phyloP scores from a whole-genome alignment of 116 monocot genomes.

The Cymodocea nodosa region DNA sequence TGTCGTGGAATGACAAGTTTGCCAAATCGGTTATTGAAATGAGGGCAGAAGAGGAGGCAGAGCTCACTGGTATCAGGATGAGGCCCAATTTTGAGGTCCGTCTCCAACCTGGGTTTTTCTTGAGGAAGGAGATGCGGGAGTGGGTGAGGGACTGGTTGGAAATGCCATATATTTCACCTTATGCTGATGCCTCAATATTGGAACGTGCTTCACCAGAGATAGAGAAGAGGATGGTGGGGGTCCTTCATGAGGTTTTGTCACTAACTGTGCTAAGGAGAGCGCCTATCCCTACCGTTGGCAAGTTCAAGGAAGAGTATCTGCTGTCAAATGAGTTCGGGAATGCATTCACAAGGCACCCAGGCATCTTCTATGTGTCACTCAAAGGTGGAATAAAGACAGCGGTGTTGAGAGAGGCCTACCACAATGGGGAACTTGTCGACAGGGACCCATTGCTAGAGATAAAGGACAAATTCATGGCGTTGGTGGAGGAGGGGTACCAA shows the following conservation, averaged over 20 bases:
- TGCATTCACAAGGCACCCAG: constrained; percentile 69
- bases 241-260: constrained; percentile 75
- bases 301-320: constrained; percentile 62
- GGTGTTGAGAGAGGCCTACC: constrained; percentile 74
- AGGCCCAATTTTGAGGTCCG: constrained; percentile 55
- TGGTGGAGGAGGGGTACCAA: constrained; percentile 60
- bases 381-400: constrained; percentile 91
- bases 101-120: constrained; percentile 51
- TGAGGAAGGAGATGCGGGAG: constrained; percentile 83
- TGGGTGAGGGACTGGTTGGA: constrained; percentile 90
- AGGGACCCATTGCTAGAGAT: constrained; percentile 67
- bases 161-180: constrained; percentile 74
- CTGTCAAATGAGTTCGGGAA: constrained; percentile 65
- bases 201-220: constrained; percentile 48
- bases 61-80: constrained; percentile 39
- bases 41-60: constrained; percentile 51
- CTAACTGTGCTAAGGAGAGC: constrained; percentile 49
- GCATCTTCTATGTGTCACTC: constrained; percentile 80
- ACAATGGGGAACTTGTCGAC: constrained; percentile 47
- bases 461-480: constrained; percentile 62
- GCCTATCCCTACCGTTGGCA: constrained; percentile 52
- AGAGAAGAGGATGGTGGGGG: constrained; percentile 77
- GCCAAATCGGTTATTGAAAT: constrained; percentile 52
- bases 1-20: constrained; percentile 48
- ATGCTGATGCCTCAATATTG: constrained; percentile 44